These are phyloP conservation scores for Panicum miliaceum DNA, from an alignment of 176 grass and related monocot genomes.

Conservation along the genomic window DNA sequence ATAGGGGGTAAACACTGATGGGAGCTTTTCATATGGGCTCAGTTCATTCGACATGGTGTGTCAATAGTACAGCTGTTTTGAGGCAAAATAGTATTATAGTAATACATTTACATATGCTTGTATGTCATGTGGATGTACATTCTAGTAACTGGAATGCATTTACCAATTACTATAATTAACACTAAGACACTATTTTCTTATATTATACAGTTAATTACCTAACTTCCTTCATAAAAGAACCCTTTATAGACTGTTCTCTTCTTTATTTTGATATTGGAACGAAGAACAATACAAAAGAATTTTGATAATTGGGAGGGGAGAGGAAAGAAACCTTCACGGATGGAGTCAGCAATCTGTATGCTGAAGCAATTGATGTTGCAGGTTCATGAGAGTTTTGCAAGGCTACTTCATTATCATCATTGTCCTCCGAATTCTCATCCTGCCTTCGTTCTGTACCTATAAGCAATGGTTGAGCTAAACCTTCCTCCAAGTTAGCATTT, in stretches of 20 bases:
- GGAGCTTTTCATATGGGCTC: background rate
- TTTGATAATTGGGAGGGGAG: background rate
- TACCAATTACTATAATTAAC: background rate
- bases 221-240: background rate
- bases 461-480: constrained; percentile 78
- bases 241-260: background rate
- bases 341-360: constrained; percentile 93
- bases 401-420: constrained; percentile 53
- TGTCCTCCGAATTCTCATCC: constrained; percentile 58
- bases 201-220: background rate
- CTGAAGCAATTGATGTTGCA: constrained; percentile 73
- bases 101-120: background rate
- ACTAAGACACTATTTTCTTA: background rate
- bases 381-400: constrained; percentile 65
- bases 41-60: constrained; percentile 16
- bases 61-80: background rate
- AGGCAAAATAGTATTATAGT: background rate
- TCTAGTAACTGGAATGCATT: background rate
- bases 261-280: background rate
- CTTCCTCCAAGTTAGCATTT: constrained; percentile 70
- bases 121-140: constrained; percentile 10
- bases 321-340: constrained; percentile 75
- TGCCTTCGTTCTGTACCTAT: constrained; percentile 48
- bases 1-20: background rate
- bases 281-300: background rate